Evolutionary conservation across 2,329 filamentous ascomycete species (phyloP).

Genomic region (Epichloe hybrida): DNA sequence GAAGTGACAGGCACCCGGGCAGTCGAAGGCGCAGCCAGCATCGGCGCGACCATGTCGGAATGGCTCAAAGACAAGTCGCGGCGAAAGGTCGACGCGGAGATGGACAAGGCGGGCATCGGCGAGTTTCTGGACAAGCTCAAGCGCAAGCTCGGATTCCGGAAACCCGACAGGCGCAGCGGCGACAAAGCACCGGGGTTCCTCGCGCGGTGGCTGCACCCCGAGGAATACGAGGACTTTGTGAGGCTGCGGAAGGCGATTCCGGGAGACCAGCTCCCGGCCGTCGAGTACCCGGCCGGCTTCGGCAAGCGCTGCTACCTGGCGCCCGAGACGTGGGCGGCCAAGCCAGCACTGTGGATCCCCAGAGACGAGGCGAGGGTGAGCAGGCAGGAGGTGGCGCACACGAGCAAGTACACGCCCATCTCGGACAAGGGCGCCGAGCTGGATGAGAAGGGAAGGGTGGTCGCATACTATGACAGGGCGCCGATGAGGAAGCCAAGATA

Average conservation of each 20-base stretch:
- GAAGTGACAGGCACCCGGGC: slow-evolving; percentile 16
- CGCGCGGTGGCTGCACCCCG: slow-evolving; percentile 61
- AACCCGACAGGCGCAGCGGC: slow-evolving; percentile 11
- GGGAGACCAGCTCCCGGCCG: slow-evolving; percentile 27
- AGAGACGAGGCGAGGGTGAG: slow-evolving; percentile 61
- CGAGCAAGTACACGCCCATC: slow-evolving; percentile 57
- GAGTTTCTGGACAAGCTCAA: slow-evolving; percentile 11
- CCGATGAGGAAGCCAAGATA: slow-evolving; percentile 21
- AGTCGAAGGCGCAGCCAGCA: slow-evolving; percentile 24
- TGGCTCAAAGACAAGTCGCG: slow-evolving; percentile 25
- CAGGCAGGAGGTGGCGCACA: slow-evolving; percentile 63
- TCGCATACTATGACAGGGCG: slow-evolving; percentile 24
- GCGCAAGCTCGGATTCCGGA: slow-evolving; percentile 9
- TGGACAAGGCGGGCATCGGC: slow-evolving; percentile 15
- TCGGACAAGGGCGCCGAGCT: slow-evolving; percentile 42
- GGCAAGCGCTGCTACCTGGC: slow-evolving; percentile 53
- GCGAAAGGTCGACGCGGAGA: slow-evolving; percentile 17
- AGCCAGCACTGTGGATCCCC: slow-evolving; percentile 74
- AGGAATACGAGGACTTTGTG: slow-evolving; percentile 60
- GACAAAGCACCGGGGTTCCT: slow-evolving; percentile 35
- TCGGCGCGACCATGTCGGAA: slow-evolving; percentile 18
- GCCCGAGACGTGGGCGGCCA: slow-evolving; percentile 41
- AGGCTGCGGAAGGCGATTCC: slow-evolving; percentile 59
- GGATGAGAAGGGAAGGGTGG: slow-evolving; percentile 20
- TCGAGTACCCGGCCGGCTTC: slow-evolving; percentile 33